Conservation (phyloP, 306 rosid genomes). For the Nissolia schottii region DNA sequence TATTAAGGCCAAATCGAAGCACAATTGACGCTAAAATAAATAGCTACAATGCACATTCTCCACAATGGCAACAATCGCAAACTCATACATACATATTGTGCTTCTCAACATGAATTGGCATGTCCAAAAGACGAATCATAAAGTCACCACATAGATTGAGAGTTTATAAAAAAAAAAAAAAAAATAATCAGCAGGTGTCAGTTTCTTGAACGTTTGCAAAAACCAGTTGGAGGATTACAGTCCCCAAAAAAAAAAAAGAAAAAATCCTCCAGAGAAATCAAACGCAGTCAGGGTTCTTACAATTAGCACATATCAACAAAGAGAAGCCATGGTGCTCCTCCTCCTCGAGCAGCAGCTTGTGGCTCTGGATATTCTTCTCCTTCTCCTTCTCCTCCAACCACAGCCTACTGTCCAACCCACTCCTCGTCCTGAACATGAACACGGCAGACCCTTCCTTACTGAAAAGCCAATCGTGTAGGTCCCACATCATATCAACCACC, state of each 20-base stretch:
- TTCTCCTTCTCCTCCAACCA: slow-evolving; percentile 83
- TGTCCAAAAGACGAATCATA: not conserved
- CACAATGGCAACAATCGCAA: too few relatives aligned
- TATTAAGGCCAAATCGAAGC: too few relatives aligned
- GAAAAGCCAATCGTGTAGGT: slow-evolving; percentile 85
- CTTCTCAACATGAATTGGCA: not conserved
- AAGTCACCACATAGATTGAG: not conserved
- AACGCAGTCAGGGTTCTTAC: slow-evolving; percentile 53
- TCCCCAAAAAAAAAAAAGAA: not conserved
- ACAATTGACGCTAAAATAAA: too few relatives aligned
- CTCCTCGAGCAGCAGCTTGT: too few relatives aligned
- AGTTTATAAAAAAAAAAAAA: not conserved
- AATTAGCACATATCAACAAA: slow-evolving; percentile 63
- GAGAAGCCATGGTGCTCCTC: too few relatives aligned
- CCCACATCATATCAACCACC: slow-evolving; percentile 96
- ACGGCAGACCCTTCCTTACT: slow-evolving; percentile 39
- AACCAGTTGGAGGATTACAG: not conserved
- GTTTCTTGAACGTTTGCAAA: not conserved
- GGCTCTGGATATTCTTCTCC: slow-evolving; percentile 27
- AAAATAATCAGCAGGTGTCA: not conserved
- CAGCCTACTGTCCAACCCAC: slow-evolving; percentile 69
- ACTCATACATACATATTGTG: too few relatives aligned
- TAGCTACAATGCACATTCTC: too few relatives aligned
- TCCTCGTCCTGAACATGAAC: slow-evolving; percentile 85
- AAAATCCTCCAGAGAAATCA: not conserved